Percentiles rank a stretch among this genome's conserved stretches.
Evolutionary conservation across 2,329 filamentous ascomycete species (phyloP).

Genomic region (Sporothrix humicola): DNA sequence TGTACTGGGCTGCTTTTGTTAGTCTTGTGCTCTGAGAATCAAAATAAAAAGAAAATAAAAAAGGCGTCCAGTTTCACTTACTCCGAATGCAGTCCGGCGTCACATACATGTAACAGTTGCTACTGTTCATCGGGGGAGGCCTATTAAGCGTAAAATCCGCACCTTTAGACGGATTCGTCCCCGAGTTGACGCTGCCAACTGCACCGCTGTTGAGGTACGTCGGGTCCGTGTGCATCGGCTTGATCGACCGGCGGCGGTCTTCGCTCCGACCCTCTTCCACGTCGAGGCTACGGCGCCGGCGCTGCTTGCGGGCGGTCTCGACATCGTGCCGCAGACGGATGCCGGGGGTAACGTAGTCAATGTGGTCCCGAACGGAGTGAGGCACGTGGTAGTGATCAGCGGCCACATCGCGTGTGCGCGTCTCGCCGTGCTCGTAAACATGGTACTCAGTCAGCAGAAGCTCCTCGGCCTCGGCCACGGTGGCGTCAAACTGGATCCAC

Average conservation of each 20-base stretch:
- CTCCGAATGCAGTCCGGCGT: slow-evolving; percentile 36
- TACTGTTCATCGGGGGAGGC: slow-evolving; percentile 35
- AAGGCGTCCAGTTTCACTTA: slow-evolving; percentile 8
- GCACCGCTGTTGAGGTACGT: slow-evolving; percentile 22
- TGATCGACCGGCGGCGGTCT: slow-evolving; percentile 17
- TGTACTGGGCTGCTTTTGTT: slow-evolving; percentile 39
- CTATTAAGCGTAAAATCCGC: slow-evolving; percentile 5
- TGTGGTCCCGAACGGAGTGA: slow-evolving; percentile 51
- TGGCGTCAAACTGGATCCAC: slow-evolving; percentile 43
- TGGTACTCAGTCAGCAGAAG: slow-evolving; percentile 41
- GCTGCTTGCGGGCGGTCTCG: slow-evolving; percentile 24
- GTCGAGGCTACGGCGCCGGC: slow-evolving; percentile 14
- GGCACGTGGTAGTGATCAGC: slow-evolving; percentile 52
- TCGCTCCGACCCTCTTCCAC: not conserved
- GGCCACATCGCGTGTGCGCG: slow-evolving; percentile 39
- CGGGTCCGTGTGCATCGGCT: slow-evolving; percentile 26
- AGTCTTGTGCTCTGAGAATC: too few species aligned
- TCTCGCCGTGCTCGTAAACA: slow-evolving; percentile 39
- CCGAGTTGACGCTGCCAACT: not conserved
- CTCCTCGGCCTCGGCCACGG: slow-evolving; percentile 40
- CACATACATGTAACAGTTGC: slow-evolving; percentile 38
- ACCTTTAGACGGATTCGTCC: not conserved
- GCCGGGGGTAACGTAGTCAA: slow-evolving; percentile 64
- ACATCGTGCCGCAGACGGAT: slow-evolving; percentile 52
- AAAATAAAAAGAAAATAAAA: too few species aligned